Conservation (phyloP, 1,284 basidiomycete genomes). For the Cryptococcus deneoformans region DNA sequence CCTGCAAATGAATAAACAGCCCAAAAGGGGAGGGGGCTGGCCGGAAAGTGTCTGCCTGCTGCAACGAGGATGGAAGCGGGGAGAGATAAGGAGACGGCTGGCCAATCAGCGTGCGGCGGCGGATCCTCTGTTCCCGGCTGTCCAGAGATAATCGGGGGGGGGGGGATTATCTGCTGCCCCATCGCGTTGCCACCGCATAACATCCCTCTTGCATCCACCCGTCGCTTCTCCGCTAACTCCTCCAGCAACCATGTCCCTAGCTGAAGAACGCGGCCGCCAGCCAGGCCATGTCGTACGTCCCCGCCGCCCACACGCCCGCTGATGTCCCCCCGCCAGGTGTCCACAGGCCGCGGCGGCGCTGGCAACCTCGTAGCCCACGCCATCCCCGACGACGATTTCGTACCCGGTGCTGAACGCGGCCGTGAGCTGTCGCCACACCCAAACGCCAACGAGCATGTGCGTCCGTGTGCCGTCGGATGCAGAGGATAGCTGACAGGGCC, state of each 20-base stretch:
- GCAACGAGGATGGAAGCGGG: no score
- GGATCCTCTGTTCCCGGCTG: no score
- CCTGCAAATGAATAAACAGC: no score
- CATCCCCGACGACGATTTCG: constrained; percentile 34
- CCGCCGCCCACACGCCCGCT: not conserved
- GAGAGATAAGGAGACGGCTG: no score
- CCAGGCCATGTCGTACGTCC: constrained; percentile 11
- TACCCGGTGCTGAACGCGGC: constrained; percentile 40
- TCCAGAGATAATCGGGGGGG: no score
- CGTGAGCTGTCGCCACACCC: constrained; percentile 33
- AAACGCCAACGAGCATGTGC: constrained; percentile 28
- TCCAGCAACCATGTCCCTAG: constrained; percentile 31
- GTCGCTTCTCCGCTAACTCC: not conserved
- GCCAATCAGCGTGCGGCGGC: no score
- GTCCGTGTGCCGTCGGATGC: constrained; percentile 1
- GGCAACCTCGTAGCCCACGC: constrained; percentile 44
- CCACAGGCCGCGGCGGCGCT: constrained; percentile 48
- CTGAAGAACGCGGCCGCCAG: constrained; percentile 29
- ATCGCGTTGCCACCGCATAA: no score
- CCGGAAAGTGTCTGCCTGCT: no score
- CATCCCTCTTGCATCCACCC: no score
- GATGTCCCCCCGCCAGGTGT: constrained; percentile 23
- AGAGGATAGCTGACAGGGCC: not conserved
- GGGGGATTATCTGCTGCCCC: no score
- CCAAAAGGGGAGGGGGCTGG: no score